Evolutionary conservation across 2,329 filamentous ascomycete species (phyloP), one percentile per base, ranked within the genome.

Genomic region (Fusarium incarnatum): DNA sequence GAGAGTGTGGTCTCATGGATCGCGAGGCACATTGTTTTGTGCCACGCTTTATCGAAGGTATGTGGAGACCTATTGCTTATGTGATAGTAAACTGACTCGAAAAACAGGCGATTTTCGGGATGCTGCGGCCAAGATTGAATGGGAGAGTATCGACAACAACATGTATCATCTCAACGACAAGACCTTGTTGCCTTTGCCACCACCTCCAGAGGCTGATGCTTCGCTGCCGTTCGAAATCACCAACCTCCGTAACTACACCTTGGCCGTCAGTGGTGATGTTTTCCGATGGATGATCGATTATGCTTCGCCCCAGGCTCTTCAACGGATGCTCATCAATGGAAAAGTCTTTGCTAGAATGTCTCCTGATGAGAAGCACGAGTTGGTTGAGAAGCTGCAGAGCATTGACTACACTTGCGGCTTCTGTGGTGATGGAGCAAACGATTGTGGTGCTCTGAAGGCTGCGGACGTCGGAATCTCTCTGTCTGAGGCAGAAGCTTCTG

Each of bases 261-360:
- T 99, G 15, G 96, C 96, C 30, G 89, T 98, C 11, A 95, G 89
- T 60, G 97, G 96, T 46, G 96, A 99, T 75, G 92, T 97, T 0
- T 99, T 99, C 80, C 91, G 96, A 67, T 99, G 96, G 96, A 90
- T 98, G 53, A 86, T 99, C 52, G 95, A 99, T 81, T 98, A 91
- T 79, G 95, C 93, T 1, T 89, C 91, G 1, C 88, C 93, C n/a
- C 89, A 92, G 57, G 86, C 97, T 1, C 83, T 98, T 34, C 90
- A 91, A 64, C 85, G 88, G 72, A 95, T 98, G 90, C 92, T 99
- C 57, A 91, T 97, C 37, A 88, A 88, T 56, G 94, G 95, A 27
- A 95, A 96, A 79, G 94, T 99, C 3, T 99, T 97, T 80, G 97
- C 96, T 6, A 92, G 96, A 73, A 99, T 99, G 96, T 98, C 95